phyloP scores from a whole-genome alignment of 352 stramenopile genomes.

The Phytophthora citricola region DNA sequence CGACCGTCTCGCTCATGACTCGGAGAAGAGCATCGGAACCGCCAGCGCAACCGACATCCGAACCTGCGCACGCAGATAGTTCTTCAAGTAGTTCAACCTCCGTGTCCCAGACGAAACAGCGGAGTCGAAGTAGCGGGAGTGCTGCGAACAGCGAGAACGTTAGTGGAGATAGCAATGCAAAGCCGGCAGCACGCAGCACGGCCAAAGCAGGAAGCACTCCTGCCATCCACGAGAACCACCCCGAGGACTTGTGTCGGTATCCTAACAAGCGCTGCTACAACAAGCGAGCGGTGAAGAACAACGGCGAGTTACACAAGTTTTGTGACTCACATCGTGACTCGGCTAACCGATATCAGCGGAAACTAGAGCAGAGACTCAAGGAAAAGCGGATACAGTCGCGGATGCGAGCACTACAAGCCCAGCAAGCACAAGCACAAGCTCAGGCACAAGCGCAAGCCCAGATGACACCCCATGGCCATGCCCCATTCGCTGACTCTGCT shows the following conservation, averaged over 20 bases:
- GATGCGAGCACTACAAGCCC: slow-evolving; percentile 32
- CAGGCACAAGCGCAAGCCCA: slow-evolving; percentile 29
- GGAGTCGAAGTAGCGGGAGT: slow-evolving; percentile 28
- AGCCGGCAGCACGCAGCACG: slow-evolving; percentile 1
- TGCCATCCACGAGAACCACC: slow-evolving; percentile 30
- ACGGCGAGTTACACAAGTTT: slow-evolving; percentile 73
- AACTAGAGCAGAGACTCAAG: slow-evolving; percentile 55
- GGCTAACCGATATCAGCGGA: slow-evolving; percentile 70
- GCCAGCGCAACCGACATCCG: slow-evolving; percentile 6
- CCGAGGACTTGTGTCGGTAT: slow-evolving; percentile 57
- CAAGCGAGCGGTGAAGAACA: slow-evolving; percentile 66
- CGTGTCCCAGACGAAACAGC: slow-evolving; percentile 15
- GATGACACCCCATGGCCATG: slow-evolving; percentile 8
- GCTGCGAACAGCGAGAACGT: slow-evolving; percentile 35
- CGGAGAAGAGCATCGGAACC: slow-evolving; percentile 25
- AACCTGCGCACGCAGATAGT: slow-evolving; percentile 7
- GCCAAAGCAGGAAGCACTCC: slow-evolving; percentile 20
- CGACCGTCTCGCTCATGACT: slow-evolving; percentile 36
- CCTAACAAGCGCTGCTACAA: slow-evolving; percentile 72
- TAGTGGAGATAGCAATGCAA: slow-evolving; percentile 21
- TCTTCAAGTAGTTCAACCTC: slow-evolving; percentile 13
- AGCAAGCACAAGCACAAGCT: slow-evolving; percentile 25
- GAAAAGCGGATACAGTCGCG: slow-evolving; percentile 41
- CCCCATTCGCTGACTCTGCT: slow-evolving; percentile 11
- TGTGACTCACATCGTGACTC: slow-evolving; percentile 65